phyloP scores from a whole-genome alignment of 345 rosid species.

The Gossypium sturtianum region DNA sequence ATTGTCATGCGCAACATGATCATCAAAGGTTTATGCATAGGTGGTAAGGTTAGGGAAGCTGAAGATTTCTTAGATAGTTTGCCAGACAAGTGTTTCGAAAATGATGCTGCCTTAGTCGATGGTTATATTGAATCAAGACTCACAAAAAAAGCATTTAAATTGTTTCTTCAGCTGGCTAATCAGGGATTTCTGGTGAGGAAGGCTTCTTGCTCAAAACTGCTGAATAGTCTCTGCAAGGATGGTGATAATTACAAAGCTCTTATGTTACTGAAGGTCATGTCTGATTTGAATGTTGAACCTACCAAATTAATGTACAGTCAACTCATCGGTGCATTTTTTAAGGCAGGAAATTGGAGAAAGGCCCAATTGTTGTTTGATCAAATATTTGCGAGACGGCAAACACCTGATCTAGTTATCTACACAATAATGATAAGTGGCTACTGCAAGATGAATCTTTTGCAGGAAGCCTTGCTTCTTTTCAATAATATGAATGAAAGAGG shows the following conservation, averaged over 20 bases:
- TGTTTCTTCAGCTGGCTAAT: constrained; percentile 29
- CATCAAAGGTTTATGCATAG: constrained; percentile 60
- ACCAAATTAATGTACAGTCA: constrained; percentile 37
- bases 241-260: constrained; percentile 36
- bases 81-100: constrained; percentile 32
- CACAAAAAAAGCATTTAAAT: constrained; percentile 33
- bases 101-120: constrained; percentile 47
- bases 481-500: constrained; percentile 54
- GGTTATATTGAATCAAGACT: constrained; percentile 54
- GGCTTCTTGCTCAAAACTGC: constrained; percentile 45
- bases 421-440: constrained; percentile 62
- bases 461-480: constrained; percentile 40
- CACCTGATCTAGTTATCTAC: constrained; percentile 47
- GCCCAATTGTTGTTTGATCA: constrained; percentile 38
- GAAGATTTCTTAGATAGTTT: constrained; percentile 39
- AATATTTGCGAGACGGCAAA: constrained; percentile 29
- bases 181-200: constrained; percentile 28
- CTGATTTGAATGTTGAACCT: constrained; percentile 32
- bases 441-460: constrained; percentile 39
- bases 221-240: constrained; percentile 37
- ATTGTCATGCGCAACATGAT: constrained; percentile 45
- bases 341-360: constrained; percentile 30
- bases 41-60: constrained; percentile 60
- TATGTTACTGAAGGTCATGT: constrained; percentile 36
- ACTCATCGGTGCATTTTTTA: constrained; percentile 42